A percentile compares a stretch with the other conserved stretches of the same genome.
phyloP scores from a whole-genome alignment of 1,284 basidiomycete genomes.

The Leccinum angustisporum region DNA sequence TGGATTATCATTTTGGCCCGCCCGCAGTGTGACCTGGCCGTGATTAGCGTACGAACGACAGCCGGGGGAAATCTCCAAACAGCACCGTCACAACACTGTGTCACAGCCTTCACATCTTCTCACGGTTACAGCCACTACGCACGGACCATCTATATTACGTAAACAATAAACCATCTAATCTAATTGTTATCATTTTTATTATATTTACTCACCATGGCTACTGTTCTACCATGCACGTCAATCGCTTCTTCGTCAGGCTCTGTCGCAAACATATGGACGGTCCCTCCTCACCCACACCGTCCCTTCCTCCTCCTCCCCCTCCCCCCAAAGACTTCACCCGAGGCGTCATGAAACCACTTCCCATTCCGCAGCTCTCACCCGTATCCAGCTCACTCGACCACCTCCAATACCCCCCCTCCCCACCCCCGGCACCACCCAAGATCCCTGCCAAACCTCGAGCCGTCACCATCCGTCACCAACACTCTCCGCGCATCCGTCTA shows the following conservation, averaged over 20 bases:
- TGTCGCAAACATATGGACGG: slow-evolving; percentile 16
- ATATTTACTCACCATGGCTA: slow-evolving; percentile 13
- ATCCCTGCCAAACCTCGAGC: slow-evolving; percentile 4
- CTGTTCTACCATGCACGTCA: slow-evolving; percentile 16
- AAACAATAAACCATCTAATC: slow-evolving; percentile 17
- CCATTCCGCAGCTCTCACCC: slow-evolving; percentile 9
- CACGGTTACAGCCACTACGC: slow-evolving; percentile 27
- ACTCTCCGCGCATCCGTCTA: slow-evolving; percentile 8
- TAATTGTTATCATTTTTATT: slow-evolving; percentile 1
- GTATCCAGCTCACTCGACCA: slow-evolving; percentile 1
- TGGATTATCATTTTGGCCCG: slow-evolving; percentile 36
- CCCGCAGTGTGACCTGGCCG: slow-evolving; percentile 38
- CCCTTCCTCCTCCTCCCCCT: slow-evolving; percentile 17
- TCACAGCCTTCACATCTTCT: slow-evolving; percentile 30
- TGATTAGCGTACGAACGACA: slow-evolving; percentile 40
- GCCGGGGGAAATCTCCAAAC: slow-evolving; percentile 33
- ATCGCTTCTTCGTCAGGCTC: slow-evolving; percentile 15
- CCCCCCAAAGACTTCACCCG: slow-evolving; percentile 26
- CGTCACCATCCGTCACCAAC: not conserved
- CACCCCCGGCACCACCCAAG: slow-evolving; percentile 14
- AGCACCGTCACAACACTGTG: slow-evolving; percentile 27
- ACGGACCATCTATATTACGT: slow-evolving; percentile 28
- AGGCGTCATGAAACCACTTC: slow-evolving; percentile 26
- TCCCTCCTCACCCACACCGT: not conserved
- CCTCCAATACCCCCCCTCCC: slow-evolving; percentile 1